A percentile compares a stretch with the other conserved stretches of the same genome.
Conservation (phyloP, 2,329 filamentous ascomycete species). For the Paraphaeosphaeria sporulosa region DNA sequence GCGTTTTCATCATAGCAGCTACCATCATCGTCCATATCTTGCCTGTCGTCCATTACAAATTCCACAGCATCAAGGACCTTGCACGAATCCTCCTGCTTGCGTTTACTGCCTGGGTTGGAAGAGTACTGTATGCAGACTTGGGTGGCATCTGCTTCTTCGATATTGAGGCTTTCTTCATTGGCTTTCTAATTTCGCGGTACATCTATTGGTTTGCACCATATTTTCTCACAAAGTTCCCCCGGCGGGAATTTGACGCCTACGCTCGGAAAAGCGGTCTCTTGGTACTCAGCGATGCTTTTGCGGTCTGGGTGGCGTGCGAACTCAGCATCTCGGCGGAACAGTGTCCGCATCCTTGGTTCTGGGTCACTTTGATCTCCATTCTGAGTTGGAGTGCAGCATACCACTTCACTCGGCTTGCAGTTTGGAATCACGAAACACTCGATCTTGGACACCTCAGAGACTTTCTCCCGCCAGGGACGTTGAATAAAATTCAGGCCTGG, state of each 20-base stretch:
- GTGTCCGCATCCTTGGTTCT: background rate
- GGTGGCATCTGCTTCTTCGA: background rate
- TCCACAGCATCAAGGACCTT: background rate
- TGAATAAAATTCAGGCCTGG: too few relatives aligned
- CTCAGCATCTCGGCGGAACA: too few relatives aligned
- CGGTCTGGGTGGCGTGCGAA: too few relatives aligned
- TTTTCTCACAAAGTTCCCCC: too few relatives aligned
- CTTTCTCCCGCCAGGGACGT: too few relatives aligned
- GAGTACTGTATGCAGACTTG: background rate
- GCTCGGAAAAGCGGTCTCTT: background rate
- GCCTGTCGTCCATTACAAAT: background rate
- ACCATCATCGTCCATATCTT: background rate
- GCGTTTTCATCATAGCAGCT: background rate
- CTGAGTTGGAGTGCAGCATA: background rate
- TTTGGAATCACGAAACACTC: too few relatives aligned
- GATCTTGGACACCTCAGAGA: background rate
- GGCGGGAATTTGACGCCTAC: too few relatives aligned
- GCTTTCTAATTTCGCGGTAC: background rate
- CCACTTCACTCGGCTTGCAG: background rate
- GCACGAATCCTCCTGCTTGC: background rate
- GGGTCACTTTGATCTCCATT: background rate
- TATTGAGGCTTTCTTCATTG: background rate
- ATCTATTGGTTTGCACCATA: background rate
- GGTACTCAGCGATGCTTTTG: background rate
- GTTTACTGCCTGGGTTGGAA: background rate